Evolutionary conservation across 176 grass and related monocot species (phyloP), one percentile per base, ranked within the genome.

Genomic region (Areca catechu): DNA sequence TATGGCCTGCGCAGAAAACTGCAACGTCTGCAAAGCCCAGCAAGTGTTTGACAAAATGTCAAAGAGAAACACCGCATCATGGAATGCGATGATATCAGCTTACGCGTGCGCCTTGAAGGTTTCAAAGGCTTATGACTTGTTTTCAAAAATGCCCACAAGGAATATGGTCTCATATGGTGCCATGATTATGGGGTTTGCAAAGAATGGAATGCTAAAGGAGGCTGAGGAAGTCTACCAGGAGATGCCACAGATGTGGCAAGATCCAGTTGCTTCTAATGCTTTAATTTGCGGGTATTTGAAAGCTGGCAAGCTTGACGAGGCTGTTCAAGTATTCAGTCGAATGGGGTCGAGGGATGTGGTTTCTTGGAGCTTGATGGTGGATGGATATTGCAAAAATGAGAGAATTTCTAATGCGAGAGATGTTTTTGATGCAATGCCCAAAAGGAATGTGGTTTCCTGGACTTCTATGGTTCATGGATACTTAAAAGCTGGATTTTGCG

Each of bases 391-490:
- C n/a, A n/a, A n/a, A n/a, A n/a, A n/a, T n/a, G n/a, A n/a, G n/a
- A n/a, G n/a, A n/a, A n/a, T n/a, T n/a, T n/a, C n/a, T n/a, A n/a
- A n/a, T n/a, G n/a, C n/a, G n/a, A n/a, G n/a, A n/a, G n/a, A n/a
- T n/a, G n/a, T n/a, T n/a, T n/a, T n/a, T n/a, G n/a, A n/a, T n/a
- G n/a, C n/a, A n/a, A n/a, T n/a, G n/a, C n/a, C n/a, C n/a, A n/a
- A n/a, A n/a, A 48, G n/a, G n/a, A n/a, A n/a, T n/a, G n/a, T n/a
- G n/a, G n/a, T n/a, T n/a, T n/a, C n/a, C n/a, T n/a, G n/a, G 86
- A 84, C 86, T 64, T 83, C 74, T 1, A 84, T 89, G 86, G 72
- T 89, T 55, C 73, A 70, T 15, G 86, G 86, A n/a, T 81, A 74
- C n/a, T 37, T 78, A 16, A 78, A 78, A n/a, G 49, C 3, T 19